Conservation (phyloP, 2,329 filamentous ascomycete species). For the Penicillium sp. region DNA sequence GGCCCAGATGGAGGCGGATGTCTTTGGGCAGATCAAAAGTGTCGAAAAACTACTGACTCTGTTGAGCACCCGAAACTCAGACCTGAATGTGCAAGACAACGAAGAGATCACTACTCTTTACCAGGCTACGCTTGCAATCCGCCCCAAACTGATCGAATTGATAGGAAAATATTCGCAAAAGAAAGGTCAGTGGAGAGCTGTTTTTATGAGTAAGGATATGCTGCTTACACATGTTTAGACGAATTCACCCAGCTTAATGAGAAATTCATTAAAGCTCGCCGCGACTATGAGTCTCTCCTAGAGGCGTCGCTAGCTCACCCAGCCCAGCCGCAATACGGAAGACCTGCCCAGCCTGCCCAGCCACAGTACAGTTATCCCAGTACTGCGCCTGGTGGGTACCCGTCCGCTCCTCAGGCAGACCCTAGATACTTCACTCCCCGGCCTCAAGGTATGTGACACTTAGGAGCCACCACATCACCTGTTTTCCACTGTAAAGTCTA, state of each 20-base stretch:
- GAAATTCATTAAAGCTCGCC: constrained; percentile 97
- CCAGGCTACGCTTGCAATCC: constrained; percentile 88
- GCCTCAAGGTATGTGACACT: constrained; percentile 37
- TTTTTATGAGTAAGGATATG: neutral
- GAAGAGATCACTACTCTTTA: constrained; percentile 93
- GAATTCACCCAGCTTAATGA: constrained; percentile 98
- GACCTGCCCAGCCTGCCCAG: constrained; percentile 48
- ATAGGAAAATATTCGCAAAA: constrained; percentile 99
- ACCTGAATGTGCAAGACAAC: constrained; percentile 82
- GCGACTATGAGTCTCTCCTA: constrained; percentile 93
- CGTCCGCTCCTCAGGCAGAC: constrained; percentile 53
- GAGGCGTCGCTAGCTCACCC: constrained; percentile 96
- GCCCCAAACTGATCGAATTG: constrained; percentile 93
- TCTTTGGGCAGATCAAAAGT: constrained; percentile 74
- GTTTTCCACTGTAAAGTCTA: constrained; percentile 1
- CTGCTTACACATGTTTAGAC: constrained; percentile 55
- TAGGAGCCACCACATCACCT: neutral
- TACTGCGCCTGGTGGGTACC: constrained; percentile 34
- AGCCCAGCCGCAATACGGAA: constrained; percentile 74
- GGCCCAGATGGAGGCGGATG: constrained; percentile 87
- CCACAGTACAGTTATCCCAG: constrained; percentile 37
- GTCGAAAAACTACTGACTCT: constrained; percentile 82
- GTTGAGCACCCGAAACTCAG: constrained; percentile 80
- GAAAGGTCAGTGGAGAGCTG: constrained; percentile 66
- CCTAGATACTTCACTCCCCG: constrained; percentile 67